These are phyloP conservation scores for Trichophyton schoenleinii DNA, from an alignment of 2,329 filamentous ascomycete genomes.

Conservation along the genomic window DNA sequence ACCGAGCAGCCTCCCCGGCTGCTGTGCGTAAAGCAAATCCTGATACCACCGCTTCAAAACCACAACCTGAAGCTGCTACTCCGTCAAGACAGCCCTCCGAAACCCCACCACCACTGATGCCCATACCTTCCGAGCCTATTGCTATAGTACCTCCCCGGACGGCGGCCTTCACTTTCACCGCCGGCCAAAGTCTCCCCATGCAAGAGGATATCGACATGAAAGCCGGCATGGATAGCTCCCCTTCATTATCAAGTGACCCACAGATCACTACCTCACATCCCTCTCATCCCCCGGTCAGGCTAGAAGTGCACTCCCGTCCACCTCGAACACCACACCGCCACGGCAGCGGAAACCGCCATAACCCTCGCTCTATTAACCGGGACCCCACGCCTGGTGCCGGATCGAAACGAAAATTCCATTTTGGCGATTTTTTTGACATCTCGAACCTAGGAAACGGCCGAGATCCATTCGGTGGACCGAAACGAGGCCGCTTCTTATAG, in stretches of 20 bases:
- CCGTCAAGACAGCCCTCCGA: slow-evolving; percentile 12
- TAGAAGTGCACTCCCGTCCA: slow-evolving; percentile 33
- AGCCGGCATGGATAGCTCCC: slow-evolving; percentile 23
- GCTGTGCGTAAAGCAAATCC: slow-evolving; percentile 22
- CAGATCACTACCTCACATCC: slow-evolving; percentile 17
- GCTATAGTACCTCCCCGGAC: slow-evolving; percentile 15
- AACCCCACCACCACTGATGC: slow-evolving; percentile 14
- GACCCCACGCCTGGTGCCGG: slow-evolving; percentile 30
- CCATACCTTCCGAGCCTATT: neutral
- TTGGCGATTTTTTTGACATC: slow-evolving; percentile 40
- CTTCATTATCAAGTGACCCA: slow-evolving; percentile 16
- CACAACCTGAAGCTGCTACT: slow-evolving; percentile 19
- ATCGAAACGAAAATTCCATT: slow-evolving; percentile 36
- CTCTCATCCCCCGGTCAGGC: slow-evolving; percentile 25
- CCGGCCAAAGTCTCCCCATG: slow-evolving; percentile 25
- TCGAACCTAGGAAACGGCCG: slow-evolving; percentile 32
- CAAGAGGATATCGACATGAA: slow-evolving; percentile 35
- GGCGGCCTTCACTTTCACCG: slow-evolving; percentile 33
- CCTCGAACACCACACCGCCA: slow-evolving; percentile 29
- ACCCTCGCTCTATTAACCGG: slow-evolving; percentile 26
- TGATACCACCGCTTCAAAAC: slow-evolving; percentile 18
- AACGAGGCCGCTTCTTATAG: slow-evolving; percentile 36
- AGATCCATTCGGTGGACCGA: slow-evolving; percentile 35
- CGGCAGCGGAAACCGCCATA: slow-evolving; percentile 27
- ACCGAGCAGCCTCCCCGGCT: slow-evolving; percentile 26